phyloP scores from a whole-genome alignment of 495 filamentous ascomycete genomes.

The Penicillium fimorum region DNA sequence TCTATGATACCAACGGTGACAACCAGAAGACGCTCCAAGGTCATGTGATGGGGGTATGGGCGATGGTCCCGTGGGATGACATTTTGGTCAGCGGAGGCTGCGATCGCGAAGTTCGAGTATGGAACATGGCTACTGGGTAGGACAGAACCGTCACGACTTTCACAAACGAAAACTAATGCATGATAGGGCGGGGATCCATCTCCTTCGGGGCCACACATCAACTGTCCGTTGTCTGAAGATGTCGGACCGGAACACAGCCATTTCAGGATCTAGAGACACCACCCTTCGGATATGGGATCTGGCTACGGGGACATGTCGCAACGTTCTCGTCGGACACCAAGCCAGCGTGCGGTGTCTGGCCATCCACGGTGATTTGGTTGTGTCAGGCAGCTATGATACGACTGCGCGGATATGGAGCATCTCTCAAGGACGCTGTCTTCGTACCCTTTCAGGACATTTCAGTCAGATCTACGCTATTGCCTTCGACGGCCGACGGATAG shows the following conservation, averaged over 20 bases:
- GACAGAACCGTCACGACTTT: conserved; percentile 18
- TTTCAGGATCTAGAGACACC: conserved; percentile 93
- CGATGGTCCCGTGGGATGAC: conserved; percentile 98
- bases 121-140: conserved; percentile 96
- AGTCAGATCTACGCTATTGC: conserved; percentile 99
- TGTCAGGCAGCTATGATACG: conserved; percentile 96
- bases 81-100: conserved; percentile 94
- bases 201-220: conserved; percentile 89
- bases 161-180: conserved; percentile 7
- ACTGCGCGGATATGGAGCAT: conserved; percentile 98
- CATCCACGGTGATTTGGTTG: conserved; percentile 91
- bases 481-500: conserved; percentile 88
- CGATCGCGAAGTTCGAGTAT: conserved; percentile 93
- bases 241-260: conserved; percentile 88
- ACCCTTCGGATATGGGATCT: conserved; percentile 96
- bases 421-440: conserved; percentile 82
- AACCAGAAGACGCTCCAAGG: conserved; percentile 86
- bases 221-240: conserved; percentile 98
- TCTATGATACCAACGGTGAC: conserved; percentile 89
- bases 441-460: conserved; percentile 91
- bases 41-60: conserved; percentile 99
- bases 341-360: conserved; percentile 95
- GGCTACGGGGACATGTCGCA: conserved; percentile 76
- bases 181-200: conserved; percentile 67
- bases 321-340: conserved; percentile 92